These are phyloP conservation scores for Coffea eugenioides DNA, from an alignment of 257 asterid species.

Conservation along the genomic window DNA sequence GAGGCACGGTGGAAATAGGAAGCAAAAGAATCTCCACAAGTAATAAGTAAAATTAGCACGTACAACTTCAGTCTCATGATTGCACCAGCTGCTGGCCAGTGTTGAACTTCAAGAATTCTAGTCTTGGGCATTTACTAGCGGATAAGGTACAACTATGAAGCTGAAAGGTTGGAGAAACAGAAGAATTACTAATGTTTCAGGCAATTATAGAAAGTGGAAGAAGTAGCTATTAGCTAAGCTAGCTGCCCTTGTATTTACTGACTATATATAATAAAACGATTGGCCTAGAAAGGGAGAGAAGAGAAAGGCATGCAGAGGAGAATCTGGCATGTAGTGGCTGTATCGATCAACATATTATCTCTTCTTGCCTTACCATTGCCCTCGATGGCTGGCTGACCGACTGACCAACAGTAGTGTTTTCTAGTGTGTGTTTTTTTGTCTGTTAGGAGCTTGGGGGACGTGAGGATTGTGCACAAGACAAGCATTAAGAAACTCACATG, in stretches of 20 bases:
- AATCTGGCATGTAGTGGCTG: constrained; percentile 44
- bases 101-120: neutral
- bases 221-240: neutral
- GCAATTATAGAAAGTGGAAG: neutral
- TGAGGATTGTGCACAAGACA: constrained; percentile 4
- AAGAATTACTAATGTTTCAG: neutral
- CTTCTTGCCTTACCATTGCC: constrained; percentile 18
- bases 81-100: constrained; percentile 13
- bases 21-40: constrained; percentile 21
- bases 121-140: neutral
- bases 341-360: constrained; percentile 31
- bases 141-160: neutral
- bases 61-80: constrained; percentile 24
- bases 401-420: constrained; percentile 18
- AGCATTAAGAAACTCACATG: constrained; percentile 3
- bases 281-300: constrained; percentile 19
- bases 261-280: constrained; percentile 7
- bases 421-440: constrained; percentile 35
- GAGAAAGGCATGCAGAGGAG: constrained; percentile 15
- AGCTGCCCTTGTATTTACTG: neutral
- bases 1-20: constrained; percentile 24
- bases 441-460: constrained; percentile 11
- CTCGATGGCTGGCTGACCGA: constrained; percentile 26
- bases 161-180: neutral
- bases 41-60: constrained; percentile 26